A percentile compares a stretch with the other conserved stretches of the same genome.
Conservation (phyloP, 2,329 filamentous ascomycete species). For the Periconia macrospinosa region DNA sequence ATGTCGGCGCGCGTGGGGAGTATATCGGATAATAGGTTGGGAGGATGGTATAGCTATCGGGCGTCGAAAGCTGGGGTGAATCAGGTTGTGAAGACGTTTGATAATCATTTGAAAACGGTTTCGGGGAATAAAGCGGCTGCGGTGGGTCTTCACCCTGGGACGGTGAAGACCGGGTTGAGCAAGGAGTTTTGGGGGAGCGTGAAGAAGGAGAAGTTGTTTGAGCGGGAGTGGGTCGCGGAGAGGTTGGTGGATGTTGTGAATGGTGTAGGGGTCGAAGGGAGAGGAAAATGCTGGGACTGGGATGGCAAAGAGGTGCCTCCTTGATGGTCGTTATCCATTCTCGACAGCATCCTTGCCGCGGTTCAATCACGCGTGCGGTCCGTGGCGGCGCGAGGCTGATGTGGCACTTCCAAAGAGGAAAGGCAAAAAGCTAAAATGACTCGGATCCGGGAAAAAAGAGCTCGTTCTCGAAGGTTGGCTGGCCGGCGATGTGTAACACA, state of each 20-base stretch:
- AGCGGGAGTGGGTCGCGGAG: slow-evolving; percentile 66
- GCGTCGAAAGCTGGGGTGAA: slow-evolving; percentile 75
- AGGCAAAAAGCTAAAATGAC: too few relatives aligned
- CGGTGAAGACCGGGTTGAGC: slow-evolving; percentile 74
- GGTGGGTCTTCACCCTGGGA: slow-evolving; percentile 76
- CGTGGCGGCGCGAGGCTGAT: too few relatives aligned
- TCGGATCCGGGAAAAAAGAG: too few relatives aligned
- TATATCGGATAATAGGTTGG: slow-evolving; percentile 70
- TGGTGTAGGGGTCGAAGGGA: slow-evolving; percentile 60
- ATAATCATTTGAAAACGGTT: slow-evolving; percentile 63
- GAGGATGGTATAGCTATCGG: slow-evolving; percentile 83
- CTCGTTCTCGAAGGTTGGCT: background rate
- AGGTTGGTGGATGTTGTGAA: slow-evolving; percentile 66
- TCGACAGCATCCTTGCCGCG: background rate
- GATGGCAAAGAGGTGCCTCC: slow-evolving; percentile 42
- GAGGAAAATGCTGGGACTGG: slow-evolving; percentile 46
- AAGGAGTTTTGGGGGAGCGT: slow-evolving; percentile 71
- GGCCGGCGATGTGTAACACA: background rate
- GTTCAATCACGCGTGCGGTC: background rate
- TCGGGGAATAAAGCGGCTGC: slow-evolving; percentile 66
- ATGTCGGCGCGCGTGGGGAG: slow-evolving; percentile 80
- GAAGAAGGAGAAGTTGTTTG: slow-evolving; percentile 65
- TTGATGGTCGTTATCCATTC: slow-evolving; percentile 21
- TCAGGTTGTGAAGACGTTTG: slow-evolving; percentile 70
- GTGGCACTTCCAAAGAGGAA: too few relatives aligned